phyloP scores from a whole-genome alignment of 352 stramenopile species.

The Phytophthora europaea region DNA sequence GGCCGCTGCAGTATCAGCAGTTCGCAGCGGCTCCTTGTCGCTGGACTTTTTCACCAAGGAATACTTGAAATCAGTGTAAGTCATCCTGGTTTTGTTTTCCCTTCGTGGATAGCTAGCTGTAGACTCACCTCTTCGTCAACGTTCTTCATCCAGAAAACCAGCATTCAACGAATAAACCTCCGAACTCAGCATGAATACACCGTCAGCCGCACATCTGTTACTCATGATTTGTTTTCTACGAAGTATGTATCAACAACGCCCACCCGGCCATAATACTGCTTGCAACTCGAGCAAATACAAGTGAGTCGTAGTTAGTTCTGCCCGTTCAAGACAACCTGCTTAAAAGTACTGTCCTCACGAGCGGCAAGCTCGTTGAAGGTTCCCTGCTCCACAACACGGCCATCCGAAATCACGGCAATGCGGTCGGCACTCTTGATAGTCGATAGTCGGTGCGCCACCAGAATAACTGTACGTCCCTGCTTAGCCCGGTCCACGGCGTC shows the following conservation, averaged over 20 bases:
- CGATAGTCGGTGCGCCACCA: constrained; percentile 97
- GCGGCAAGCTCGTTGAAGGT: constrained; percentile 74
- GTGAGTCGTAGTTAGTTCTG: constrained; percentile 45
- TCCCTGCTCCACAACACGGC: constrained; percentile 87
- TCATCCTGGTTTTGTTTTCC: not conserved
- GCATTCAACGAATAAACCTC: constrained; percentile 25
- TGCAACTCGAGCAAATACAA: not conserved
- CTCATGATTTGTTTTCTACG: constrained; percentile 26
- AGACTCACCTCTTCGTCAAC: constrained; percentile 8
- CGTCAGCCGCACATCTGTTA: constrained; percentile 17
- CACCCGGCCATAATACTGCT: constrained; percentile 2
- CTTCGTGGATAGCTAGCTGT: not conserved
- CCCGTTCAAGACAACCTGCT: constrained; percentile 77
- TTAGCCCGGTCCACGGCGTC: constrained; percentile 83
- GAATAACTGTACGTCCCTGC: constrained; percentile 93
- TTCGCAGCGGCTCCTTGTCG: constrained; percentile 40
- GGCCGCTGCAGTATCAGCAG: constrained; percentile 48
- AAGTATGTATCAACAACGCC: constrained; percentile 30
- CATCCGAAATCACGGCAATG: constrained; percentile 93
- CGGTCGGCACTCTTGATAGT: constrained; percentile 94
- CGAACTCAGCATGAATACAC: constrained; percentile 22
- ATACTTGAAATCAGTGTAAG: constrained; percentile 63
- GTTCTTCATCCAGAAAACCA: constrained; percentile 23
- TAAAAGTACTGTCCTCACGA: constrained; percentile 76
- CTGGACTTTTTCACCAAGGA: constrained; percentile 68